phyloP scores from a whole-genome alignment of 2,329 filamentous ascomycete genomes.

The Microcyclospora pomicola region DNA sequence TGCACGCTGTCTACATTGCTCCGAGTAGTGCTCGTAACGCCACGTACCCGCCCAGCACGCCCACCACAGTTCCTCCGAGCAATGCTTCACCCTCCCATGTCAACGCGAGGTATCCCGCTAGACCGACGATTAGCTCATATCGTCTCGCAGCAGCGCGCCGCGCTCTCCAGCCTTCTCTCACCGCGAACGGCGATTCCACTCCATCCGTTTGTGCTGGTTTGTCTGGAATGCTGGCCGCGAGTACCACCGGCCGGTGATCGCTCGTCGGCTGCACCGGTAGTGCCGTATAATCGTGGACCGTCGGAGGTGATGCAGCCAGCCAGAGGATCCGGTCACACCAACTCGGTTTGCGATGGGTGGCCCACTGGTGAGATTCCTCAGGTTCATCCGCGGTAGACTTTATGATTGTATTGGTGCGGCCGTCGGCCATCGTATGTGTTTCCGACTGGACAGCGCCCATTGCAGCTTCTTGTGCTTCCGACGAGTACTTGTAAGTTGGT shows the following conservation, averaged over 20 bases:
- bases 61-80: slow-evolving; percentile 18
- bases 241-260: slow-evolving; percentile 74
- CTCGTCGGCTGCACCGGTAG: slow-evolving; percentile 69
- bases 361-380: slow-evolving; percentile 39
- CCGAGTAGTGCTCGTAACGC: slow-evolving; percentile 9
- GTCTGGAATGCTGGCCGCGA: slow-evolving; percentile 52
- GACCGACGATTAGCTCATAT: slow-evolving; percentile 47
- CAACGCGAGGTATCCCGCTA: slow-evolving; percentile 39
- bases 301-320: slow-evolving; percentile 39
- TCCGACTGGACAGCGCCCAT: slow-evolving; percentile 12
- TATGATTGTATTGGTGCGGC: slow-evolving; percentile 2
- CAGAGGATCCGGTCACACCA: slow-evolving; percentile 92
- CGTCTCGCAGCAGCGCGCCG: slow-evolving; percentile 40
- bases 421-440: slow-evolving; percentile 7
- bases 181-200: slow-evolving; percentile 40
- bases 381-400: slow-evolving; percentile 2
- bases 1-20: too few relatives aligned
- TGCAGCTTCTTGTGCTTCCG: slow-evolving; percentile 22
- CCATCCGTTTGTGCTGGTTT: slow-evolving; percentile 21
- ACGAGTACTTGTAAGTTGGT: slow-evolving; percentile 83
- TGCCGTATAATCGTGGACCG: slow-evolving; percentile 51
- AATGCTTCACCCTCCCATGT: slow-evolving; percentile 34
- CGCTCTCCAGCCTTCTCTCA: slow-evolving; percentile 43
- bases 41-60: slow-evolving; percentile 19
- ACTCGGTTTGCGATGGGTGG: slow-evolving; percentile 69